Evolutionary conservation across 768 basidiomycete genomes (phyloP).

Genomic region (Sutorius australiensis): DNA sequence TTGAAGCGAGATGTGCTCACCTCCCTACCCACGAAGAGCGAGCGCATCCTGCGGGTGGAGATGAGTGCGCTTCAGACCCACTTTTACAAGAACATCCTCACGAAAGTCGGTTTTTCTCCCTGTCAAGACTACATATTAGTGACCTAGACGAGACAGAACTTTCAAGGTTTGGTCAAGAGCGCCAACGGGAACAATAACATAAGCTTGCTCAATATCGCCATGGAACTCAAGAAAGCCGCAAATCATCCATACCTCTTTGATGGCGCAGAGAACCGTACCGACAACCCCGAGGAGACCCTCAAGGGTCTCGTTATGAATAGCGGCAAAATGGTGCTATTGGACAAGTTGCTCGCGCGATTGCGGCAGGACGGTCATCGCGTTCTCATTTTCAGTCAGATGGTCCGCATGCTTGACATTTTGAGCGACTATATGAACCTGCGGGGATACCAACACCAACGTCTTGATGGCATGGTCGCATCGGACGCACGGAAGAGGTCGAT

Average conservation of each 20-base stretch:
- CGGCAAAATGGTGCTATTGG: slow-evolving; percentile 96
- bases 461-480: slow-evolving; percentile 94
- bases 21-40: slow-evolving; percentile 94
- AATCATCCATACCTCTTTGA: slow-evolving; percentile 99
- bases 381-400: slow-evolving; percentile 99
- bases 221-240: slow-evolving; percentile 98
- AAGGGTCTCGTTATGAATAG: slow-evolving; percentile 98
- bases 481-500: slow-evolving; percentile 94
- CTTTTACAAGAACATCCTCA: slow-evolving; percentile 98
- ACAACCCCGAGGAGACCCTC: slow-evolving; percentile 74
- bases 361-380: slow-evolving; percentile 94
- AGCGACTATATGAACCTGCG: slow-evolving; percentile 93
- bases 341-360: slow-evolving; percentile 89
- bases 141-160: slow-evolving; percentile 58
- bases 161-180: slow-evolving; percentile 86
- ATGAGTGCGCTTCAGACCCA: slow-evolving; percentile 96
- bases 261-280: slow-evolving; percentile 73
- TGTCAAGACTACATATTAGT: not conserved
- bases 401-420: slow-evolving; percentile 96
- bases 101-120: slow-evolving; percentile 53
- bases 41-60: slow-evolving; percentile 95
- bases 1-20: slow-evolving; percentile 96
- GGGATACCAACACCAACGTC: slow-evolving; percentile 87
- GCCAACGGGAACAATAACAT: slow-evolving; percentile 87
- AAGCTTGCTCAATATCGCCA: slow-evolving; percentile 95